Conservation (phyloP, 208 protist genomes). For the Blastocrithidia nonstop region DNA sequence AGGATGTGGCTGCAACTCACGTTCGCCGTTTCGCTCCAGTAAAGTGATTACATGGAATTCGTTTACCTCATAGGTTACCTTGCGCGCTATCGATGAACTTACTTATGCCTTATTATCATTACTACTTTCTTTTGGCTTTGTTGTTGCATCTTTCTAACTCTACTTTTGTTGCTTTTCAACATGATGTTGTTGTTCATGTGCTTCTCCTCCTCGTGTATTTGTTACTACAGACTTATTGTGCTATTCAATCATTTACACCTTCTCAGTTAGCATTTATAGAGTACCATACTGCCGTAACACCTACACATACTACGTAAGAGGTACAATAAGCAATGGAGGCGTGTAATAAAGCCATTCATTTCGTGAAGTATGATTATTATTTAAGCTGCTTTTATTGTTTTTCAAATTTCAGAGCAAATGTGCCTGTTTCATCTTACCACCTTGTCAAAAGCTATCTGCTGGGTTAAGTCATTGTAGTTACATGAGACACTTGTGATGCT, state of each 20-base stretch:
- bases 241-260: neutral
- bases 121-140: neutral
- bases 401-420: conserved; percentile 18
- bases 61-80: conserved; percentile 5
- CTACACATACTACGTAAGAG: conserved; percentile 45
- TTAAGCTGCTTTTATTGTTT: conserved; percentile 1
- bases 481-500: conserved; percentile 30
- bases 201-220: neutral
- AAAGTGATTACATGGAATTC: conserved; percentile 13
- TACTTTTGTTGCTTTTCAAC: neutral
- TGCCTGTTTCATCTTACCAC: conserved; percentile 19
- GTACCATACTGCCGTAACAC: conserved; percentile 28
- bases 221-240: too few species aligned
- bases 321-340: conserved; percentile 49
- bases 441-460: conserved; percentile 52
- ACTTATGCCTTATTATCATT: neutral
- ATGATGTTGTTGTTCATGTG: neutral
- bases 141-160: neutral
- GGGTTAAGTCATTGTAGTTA: conserved; percentile 51
- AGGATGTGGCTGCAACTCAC: conserved; percentile 15
- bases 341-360: conserved; percentile 10
- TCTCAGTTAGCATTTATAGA: conserved; percentile 12
- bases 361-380: neutral
- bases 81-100: neutral
- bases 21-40: conserved; percentile 24